phyloP scores from a whole-genome alignment of 1,284 basidiomycete species.

The Vanrija sp. region DNA sequence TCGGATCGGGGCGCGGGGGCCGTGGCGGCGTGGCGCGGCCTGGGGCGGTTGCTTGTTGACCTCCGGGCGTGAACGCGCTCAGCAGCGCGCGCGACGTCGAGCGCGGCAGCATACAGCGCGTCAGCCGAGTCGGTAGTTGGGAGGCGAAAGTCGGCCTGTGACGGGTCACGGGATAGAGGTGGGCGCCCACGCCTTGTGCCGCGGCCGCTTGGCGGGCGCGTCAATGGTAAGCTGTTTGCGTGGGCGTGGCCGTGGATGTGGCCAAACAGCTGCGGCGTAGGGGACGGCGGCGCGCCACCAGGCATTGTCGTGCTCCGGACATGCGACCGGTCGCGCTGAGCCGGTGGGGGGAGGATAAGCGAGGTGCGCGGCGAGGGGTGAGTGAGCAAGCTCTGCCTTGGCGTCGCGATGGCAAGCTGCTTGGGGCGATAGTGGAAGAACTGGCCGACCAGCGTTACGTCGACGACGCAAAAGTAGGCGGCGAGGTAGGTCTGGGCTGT shows the following conservation, averaged over 20 bases:
- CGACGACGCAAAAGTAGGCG: conserved; percentile 77
- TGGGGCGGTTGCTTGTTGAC: conserved; percentile 8
- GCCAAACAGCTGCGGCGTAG: neutral
- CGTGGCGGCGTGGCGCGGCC: conserved; percentile 7
- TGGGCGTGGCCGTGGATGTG: neutral
- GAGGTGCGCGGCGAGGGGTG: conserved; percentile 6
- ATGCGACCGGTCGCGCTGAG: too few species aligned
- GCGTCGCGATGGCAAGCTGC: conserved; percentile 5
- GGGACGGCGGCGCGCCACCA: too few species aligned
- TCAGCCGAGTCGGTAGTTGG: conserved; percentile 25
- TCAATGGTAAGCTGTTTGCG: conserved; percentile 2
- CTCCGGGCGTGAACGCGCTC: conserved; percentile 35
- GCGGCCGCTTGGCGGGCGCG: conserved; percentile 1
- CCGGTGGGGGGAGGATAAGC: neutral
- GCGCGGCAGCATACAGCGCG: conserved; percentile 44
- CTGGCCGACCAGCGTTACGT: conserved; percentile 67
- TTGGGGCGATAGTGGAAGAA: conserved; percentile 65
- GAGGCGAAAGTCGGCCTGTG: neutral
- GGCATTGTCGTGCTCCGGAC: too few species aligned
- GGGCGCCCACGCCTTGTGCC: conserved; percentile 7
- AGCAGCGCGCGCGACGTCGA: conserved; percentile 47
- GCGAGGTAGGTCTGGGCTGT: conserved; percentile 74
- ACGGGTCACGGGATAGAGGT: too few species aligned
- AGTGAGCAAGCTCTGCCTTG: neutral
- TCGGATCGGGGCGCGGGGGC: neutral